These are phyloP conservation scores for Coccomyxa subellipsoidea DNA, from an alignment of 163 green algal genomes.

Conservation along the genomic window DNA sequence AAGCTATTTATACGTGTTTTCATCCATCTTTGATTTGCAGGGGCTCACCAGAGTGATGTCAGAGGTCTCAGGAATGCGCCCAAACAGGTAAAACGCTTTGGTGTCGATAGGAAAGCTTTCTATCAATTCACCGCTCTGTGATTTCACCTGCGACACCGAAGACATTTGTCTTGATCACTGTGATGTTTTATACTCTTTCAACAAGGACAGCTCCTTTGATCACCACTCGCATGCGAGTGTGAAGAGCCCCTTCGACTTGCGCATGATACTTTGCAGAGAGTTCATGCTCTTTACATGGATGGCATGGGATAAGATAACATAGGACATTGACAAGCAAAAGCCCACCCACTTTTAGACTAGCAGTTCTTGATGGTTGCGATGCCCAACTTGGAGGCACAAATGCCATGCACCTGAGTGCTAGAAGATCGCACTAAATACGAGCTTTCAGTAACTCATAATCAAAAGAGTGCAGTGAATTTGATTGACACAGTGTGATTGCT, in stretches of 20 bases:
- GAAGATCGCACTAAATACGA: too few relatives aligned
- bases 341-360: not conserved
- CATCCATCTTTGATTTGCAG: not conserved
- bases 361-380: not conserved
- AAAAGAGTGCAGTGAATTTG: too few relatives aligned
- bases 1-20: not conserved
- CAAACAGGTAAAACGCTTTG: conserved; percentile 18
- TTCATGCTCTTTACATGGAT: not conserved
- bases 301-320: not conserved
- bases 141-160: not conserved
- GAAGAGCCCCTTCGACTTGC: not conserved
- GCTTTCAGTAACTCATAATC: too few relatives aligned
- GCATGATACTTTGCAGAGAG: not conserved
- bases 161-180: too few relatives aligned
- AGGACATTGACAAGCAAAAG: not conserved
- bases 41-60: conserved; percentile 1
- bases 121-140: not conserved
- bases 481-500: too few relatives aligned
- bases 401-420: not conserved
- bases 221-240: not conserved
- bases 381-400: not conserved
- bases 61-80: not conserved
- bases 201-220: not conserved
- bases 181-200: not conserved
- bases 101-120: conserved; percentile 15